phyloP scores from a whole-genome alignment of 768 basidiomycete species.

The Paxillus involutus region DNA sequence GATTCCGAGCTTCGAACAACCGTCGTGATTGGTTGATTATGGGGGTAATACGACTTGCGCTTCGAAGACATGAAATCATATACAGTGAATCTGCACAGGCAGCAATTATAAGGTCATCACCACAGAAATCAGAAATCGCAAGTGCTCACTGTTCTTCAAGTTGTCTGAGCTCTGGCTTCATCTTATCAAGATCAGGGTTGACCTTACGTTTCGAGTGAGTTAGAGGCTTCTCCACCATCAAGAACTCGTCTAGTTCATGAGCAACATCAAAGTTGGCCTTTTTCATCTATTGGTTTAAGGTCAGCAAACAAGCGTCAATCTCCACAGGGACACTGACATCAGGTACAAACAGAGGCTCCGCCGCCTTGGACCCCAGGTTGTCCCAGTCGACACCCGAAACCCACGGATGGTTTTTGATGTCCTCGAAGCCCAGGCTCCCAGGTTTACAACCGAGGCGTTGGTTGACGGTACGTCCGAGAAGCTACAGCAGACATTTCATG shows the following conservation, averaged over 20 bases:
- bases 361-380: slow-evolving; percentile 63
- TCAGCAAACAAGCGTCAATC: background rate
- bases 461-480: slow-evolving; percentile 80
- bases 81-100: slow-evolving; percentile 69
- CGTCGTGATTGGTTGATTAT: slow-evolving; percentile 61
- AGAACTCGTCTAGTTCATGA: slow-evolving; percentile 95
- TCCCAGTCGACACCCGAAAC: slow-evolving; percentile 82
- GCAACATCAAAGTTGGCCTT: slow-evolving; percentile 98
- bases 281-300: slow-evolving; percentile 60
- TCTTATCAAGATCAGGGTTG: slow-evolving; percentile 79
- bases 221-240: slow-evolving; percentile 97
- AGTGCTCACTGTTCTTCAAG: slow-evolving; percentile 85
- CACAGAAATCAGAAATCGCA: background rate
- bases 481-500: slow-evolving; percentile 41
- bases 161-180: slow-evolving; percentile 89
- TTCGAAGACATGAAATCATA: slow-evolving; percentile 79
- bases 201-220: slow-evolving; percentile 92
- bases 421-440: slow-evolving; percentile 68
- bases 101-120: slow-evolving; percentile 2
- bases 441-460: slow-evolving; percentile 80
- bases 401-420: slow-evolving; percentile 85
- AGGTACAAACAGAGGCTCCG: slow-evolving; percentile 84
- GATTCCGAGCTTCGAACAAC: slow-evolving; percentile 30
- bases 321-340: slow-evolving; percentile 62
- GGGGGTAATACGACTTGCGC: slow-evolving; percentile 85